Evolutionary conservation across 768 basidiomycete species (phyloP).

Genomic region (Mycena metata): DNA sequence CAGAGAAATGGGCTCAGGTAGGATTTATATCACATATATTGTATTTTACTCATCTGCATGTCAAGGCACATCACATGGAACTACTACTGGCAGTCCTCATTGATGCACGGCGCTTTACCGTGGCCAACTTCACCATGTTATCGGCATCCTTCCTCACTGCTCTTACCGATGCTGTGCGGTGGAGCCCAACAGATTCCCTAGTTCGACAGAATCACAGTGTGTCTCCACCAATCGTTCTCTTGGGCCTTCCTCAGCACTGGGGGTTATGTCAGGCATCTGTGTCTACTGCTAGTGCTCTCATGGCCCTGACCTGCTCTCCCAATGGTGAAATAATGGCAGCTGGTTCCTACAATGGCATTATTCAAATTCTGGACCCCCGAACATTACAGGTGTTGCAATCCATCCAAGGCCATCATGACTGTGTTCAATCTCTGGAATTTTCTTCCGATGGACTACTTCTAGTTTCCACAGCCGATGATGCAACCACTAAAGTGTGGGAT

Average conservation of each 20-base stretch:
- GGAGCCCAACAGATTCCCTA: too few relatives aligned
- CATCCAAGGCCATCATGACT: too few relatives aligned
- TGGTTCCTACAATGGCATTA: neutral
- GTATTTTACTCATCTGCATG: neutral
- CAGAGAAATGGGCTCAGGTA: slow-evolving; percentile 3
- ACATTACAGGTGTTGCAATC: neutral
- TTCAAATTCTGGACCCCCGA: neutral
- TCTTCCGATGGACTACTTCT: too few relatives aligned
- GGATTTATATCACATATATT: neutral
- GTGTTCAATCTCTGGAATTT: too few relatives aligned
- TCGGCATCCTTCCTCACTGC: neutral
- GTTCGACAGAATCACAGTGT: too few relatives aligned
- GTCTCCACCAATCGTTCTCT: too few relatives aligned
- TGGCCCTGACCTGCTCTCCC: neutral
- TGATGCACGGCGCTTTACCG: slow-evolving; percentile 7
- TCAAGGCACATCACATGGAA: neutral
- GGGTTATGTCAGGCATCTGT: too few relatives aligned
- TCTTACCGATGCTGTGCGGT: too few relatives aligned
- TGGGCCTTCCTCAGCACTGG: too few relatives aligned
- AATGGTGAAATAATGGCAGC: neutral
- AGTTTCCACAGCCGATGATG: too few relatives aligned
- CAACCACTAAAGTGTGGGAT: too few relatives aligned
- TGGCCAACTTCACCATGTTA: neutral
- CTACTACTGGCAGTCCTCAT: neutral
- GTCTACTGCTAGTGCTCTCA: too few relatives aligned